These are phyloP conservation scores for Aspergillus fructus DNA, from an alignment of 2,329 filamentous ascomycete genomes.

Conservation along the genomic window DNA sequence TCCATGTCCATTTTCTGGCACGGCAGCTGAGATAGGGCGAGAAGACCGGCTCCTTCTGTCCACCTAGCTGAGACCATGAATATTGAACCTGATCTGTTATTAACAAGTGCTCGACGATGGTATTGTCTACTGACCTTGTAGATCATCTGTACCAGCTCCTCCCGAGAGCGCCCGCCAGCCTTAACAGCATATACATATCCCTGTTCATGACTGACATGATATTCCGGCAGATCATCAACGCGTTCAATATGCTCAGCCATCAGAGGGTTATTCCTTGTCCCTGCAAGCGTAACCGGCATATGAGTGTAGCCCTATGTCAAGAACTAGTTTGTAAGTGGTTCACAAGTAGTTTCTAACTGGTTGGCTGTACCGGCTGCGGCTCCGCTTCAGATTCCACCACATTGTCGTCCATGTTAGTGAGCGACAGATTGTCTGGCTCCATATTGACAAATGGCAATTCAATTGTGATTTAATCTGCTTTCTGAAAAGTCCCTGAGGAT, in stretches of 20 bases:
- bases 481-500: no score
- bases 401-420: no score
- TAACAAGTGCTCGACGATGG: no score
- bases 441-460: no score
- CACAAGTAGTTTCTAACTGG: not conserved
- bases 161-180: not conserved
- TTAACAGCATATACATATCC: slow-evolving; percentile 2
- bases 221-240: slow-evolving; percentile 6
- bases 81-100: not conserved
- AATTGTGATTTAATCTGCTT: no score
- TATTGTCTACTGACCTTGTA: not conserved
- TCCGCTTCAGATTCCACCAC: no score
- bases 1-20: slow-evolving; percentile 2
- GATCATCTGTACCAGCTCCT: not conserved
- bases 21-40: not conserved
- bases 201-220: not conserved
- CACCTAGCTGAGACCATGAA: not conserved
- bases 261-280: not conserved
- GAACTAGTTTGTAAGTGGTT: not conserved
- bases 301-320: not conserved
- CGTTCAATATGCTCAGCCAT: not conserved
- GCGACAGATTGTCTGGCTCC: no score
- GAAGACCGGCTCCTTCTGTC: not conserved
- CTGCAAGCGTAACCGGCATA: not conserved
- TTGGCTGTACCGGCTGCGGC: not conserved